Conservation (phyloP, 2,329 filamentous ascomycete species). For the Aspergillus pseudotamarii region DNA sequence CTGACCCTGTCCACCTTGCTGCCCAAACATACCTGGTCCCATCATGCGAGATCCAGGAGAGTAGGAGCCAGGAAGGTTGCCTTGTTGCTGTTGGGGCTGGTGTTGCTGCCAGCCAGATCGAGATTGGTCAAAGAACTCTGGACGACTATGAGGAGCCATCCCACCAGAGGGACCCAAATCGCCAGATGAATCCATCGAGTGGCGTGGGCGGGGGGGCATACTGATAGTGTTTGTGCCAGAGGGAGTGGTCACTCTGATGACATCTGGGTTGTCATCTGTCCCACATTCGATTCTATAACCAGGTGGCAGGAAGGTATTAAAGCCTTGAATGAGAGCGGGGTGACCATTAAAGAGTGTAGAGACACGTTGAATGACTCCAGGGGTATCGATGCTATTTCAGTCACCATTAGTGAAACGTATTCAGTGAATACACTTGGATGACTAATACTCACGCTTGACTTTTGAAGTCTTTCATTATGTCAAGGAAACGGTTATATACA, state of each 20-base stretch:
- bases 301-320: slow-evolving; percentile 95
- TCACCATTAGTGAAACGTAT: slow-evolving; percentile 19
- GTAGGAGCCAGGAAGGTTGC: slow-evolving; percentile 39
- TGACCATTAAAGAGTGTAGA: slow-evolving; percentile 95
- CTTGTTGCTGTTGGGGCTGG: slow-evolving; percentile 35
- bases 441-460: slow-evolving; percentile 75
- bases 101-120: slow-evolving; percentile 44
- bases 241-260: slow-evolving; percentile 93
- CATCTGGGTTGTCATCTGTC: slow-evolving; percentile 89
- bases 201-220: slow-evolving; percentile 55
- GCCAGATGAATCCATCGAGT: slow-evolving; percentile 36
- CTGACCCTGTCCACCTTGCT: slow-evolving; percentile 39
- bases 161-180: slow-evolving; percentile 36
- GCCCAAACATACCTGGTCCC: slow-evolving; percentile 38
- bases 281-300: slow-evolving; percentile 97
- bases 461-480: slow-evolving; percentile 99
- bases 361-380: slow-evolving; percentile 94
- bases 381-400: slow-evolving; percentile 76
- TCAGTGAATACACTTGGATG: slow-evolving; percentile 4
- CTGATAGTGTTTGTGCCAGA: slow-evolving; percentile 96
- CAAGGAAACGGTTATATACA: slow-evolving; percentile 94
- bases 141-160: slow-evolving; percentile 34
- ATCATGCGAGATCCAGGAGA: slow-evolving; percentile 45
- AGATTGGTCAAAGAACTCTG: slow-evolving; percentile 46
- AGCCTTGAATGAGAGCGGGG: slow-evolving; percentile 92